Conservation (phyloP, 257 asterid species). For the Prunella vulgaris region DNA sequence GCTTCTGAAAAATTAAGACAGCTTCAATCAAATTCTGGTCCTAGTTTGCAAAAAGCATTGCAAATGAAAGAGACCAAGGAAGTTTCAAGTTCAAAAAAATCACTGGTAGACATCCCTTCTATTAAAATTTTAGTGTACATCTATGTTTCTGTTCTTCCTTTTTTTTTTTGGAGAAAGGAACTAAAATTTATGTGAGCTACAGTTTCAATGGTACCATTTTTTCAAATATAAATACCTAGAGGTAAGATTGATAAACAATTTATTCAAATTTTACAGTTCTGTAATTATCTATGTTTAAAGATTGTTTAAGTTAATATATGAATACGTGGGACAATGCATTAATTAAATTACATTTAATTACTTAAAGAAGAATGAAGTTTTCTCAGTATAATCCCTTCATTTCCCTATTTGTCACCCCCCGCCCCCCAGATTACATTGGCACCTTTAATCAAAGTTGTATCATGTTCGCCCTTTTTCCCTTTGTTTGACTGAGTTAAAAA, state of each 20-base stretch:
- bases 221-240: neutral
- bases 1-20: slow-evolving; percentile 70
- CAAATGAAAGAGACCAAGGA: slow-evolving; percentile 54
- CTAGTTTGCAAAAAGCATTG: slow-evolving; percentile 47
- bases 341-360: neutral
- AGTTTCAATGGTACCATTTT: neutral
- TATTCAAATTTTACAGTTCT: neutral
- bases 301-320: neutral
- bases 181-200: neutral
- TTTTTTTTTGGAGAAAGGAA: neutral
- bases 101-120: slow-evolving; percentile 52
- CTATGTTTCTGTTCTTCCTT: neutral
- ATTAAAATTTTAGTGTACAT: slow-evolving; percentile 7
- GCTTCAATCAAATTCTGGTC: slow-evolving; percentile 49
- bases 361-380: neutral
- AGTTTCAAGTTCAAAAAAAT: slow-evolving; percentile 49
- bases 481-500: neutral
- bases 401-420: neutral
- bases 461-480: neutral
- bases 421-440: neutral
- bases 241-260: neutral
- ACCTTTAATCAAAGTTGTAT: neutral
- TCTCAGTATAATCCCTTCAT: no score
- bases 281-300: neutral
- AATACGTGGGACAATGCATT: neutral